These are phyloP conservation scores for Arthroderma sp. DNA, from an alignment of 2,329 filamentous ascomycete species.

Conservation along the genomic window DNA sequence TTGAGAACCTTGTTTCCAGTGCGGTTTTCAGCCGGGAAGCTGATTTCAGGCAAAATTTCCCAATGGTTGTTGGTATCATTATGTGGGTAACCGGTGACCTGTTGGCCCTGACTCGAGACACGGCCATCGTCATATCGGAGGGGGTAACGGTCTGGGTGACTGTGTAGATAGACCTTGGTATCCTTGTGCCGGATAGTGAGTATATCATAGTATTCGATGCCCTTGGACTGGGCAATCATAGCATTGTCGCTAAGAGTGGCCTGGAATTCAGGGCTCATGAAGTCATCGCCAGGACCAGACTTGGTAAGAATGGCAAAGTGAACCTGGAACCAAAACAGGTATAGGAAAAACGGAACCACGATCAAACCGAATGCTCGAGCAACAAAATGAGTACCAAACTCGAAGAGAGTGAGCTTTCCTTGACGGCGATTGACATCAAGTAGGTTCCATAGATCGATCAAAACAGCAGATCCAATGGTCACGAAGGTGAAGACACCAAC, in stretches of 20 bases:
- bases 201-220: constrained; percentile 78
- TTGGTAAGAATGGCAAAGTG: constrained; percentile 82
- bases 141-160: constrained; percentile 77
- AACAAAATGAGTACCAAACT: constrained; percentile 80
- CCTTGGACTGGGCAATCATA: constrained; percentile 76
- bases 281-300: constrained; percentile 92
- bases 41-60: constrained; percentile 66
- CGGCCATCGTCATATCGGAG: constrained; percentile 94
- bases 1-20: constrained; percentile 59
- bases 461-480: constrained; percentile 85
- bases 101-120: constrained; percentile 93
- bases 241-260: constrained; percentile 90
- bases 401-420: constrained; percentile 63
- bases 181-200: constrained; percentile 92
- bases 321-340: constrained; percentile 99
- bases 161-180: constrained; percentile 91
- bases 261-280: constrained; percentile 98
- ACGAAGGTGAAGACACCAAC: constrained; percentile 94
- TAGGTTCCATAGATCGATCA: constrained; percentile 90
- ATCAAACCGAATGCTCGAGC: constrained; percentile 80
- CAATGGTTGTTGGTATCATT: constrained; percentile 99
- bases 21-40: constrained; percentile 42
- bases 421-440: constrained; percentile 75
- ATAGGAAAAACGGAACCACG: constrained; percentile 88
- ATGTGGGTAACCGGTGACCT: constrained; percentile 94